Evolutionary conservation across 2,329 filamentous ascomycete species (phyloP).

Genomic region (Botryotinia calthae): DNA sequence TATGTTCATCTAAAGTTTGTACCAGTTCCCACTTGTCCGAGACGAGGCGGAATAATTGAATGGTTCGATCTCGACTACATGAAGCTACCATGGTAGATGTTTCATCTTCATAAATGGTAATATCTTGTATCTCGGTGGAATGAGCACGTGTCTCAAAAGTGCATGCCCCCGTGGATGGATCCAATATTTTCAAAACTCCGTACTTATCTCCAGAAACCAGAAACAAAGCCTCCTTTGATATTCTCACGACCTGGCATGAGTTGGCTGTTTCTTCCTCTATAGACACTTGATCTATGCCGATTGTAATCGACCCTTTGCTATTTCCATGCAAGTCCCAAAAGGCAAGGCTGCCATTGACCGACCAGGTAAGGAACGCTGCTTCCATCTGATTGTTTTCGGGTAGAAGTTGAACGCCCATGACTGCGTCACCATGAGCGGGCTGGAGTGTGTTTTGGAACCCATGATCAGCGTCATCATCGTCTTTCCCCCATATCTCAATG

Average conservation of each 20-base stretch:
- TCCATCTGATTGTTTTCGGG: conserved; percentile 56
- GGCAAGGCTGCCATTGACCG: conserved; percentile 72
- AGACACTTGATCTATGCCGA: conserved; percentile 65
- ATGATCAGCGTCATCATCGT: conserved; percentile 39
- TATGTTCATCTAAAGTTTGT: conserved; percentile 90
- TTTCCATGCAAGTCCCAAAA: conserved; percentile 79
- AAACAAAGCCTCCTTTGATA: conserved; percentile 59
- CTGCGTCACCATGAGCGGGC: conserved; percentile 60
- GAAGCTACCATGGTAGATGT: conserved; percentile 70
- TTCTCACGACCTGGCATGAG: conserved; percentile 58
- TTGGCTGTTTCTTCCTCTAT: conserved; percentile 53
- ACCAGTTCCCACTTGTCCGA: conserved; percentile 68
- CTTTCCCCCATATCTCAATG: conserved; percentile 57
- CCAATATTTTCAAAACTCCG: conserved; percentile 73
- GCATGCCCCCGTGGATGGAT: conserved; percentile 58
- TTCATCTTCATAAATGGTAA: conserved; percentile 66
- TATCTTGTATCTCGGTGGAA: conserved; percentile 77
- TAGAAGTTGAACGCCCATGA: conserved; percentile 72
- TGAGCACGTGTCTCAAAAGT: conserved; percentile 80
- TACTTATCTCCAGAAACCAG: conserved; percentile 83
- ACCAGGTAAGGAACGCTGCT: conserved; percentile 87
- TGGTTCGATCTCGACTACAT: conserved; percentile 84
- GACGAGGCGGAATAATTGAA: conserved; percentile 74
- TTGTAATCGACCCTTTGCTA: conserved; percentile 60
- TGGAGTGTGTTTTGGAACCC: conserved; percentile 50